Evolutionary conservation across 2,329 filamentous ascomycete genomes (phyloP), one percentile per base, ranked within the genome.

Genomic region (Myotisia sp.): DNA sequence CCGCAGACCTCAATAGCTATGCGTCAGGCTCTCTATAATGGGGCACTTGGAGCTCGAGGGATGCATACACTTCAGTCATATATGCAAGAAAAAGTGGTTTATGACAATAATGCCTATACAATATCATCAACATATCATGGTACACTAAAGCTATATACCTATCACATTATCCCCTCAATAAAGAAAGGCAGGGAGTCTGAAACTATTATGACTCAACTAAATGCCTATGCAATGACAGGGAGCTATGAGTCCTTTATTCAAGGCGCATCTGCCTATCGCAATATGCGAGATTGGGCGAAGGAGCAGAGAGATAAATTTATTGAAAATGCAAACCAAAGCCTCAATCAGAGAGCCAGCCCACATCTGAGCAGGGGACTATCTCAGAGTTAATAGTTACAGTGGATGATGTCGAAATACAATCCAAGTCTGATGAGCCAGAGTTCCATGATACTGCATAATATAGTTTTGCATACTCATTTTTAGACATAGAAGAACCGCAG

Each of bases 41-140:
- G 59, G 23, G 57, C 59, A 28, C 29, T 53, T 12, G 57, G 57
- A 26, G 46, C 56, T 18, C 51, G 56, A 18, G 56, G 41, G 6
- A 59, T 63, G 39, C 51, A 59, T 33, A 46, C 38, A 22, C 43
- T 65, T 26, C 53, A 57, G 42, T 58, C 52, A 37, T 59, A 58
- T 36, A 40, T 43, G 36, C 33, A 44, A 34, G 44, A 46, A 14
- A 47, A 53, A 31, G 45, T 45, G 2, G 17, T 40, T n/a, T 63
- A 57, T 39, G 55, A 65, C 42, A 50, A 51, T 27, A 53, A 57
- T 16, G 51, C 60, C 7, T 55, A 60, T 42, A 53, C 56, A 0
- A 53, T 60, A 21, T 55, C 51, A 24, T 53, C 36, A n/a, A 38
- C 20, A 7, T 41, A 41, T 19, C 30, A 35, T 22, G 27, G 37